Evolutionary conservation across 129 eudicot species (phyloP).

Genomic region (Silybum marianum): DNA sequence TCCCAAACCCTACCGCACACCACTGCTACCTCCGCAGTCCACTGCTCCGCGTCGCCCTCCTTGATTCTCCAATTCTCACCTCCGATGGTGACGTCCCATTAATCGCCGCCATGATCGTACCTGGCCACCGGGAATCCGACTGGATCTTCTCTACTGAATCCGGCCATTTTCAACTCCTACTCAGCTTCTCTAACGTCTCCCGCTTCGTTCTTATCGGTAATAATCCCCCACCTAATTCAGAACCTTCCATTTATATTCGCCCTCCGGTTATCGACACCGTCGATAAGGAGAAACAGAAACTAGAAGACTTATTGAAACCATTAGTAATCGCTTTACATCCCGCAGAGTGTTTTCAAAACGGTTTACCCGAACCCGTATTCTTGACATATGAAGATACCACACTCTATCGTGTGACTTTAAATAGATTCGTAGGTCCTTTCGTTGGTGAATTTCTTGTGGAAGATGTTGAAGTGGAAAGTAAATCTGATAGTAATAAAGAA

Average conservation of each 20-base stretch:
- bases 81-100: conserved; percentile 20
- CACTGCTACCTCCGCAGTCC: conserved; percentile 31
- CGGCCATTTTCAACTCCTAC: conserved; percentile 83
- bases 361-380: conserved; percentile 46
- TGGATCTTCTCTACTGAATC: conserved; percentile 78
- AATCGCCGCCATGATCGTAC: conserved; percentile 81
- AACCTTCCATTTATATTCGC: conserved; percentile 37
- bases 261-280: not conserved
- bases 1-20: conserved; percentile 40
- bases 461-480: conserved; percentile 59
- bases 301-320: conserved; percentile 34
- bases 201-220: conserved; percentile 76
- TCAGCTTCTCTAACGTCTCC: conserved; percentile 45
- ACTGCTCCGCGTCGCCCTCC: conserved; percentile 74
- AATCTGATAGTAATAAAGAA: conserved; percentile 31
- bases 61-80: conserved; percentile 60
- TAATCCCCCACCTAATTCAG: conserved; percentile 23
- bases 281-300: conserved; percentile 9
- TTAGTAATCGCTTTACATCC: conserved; percentile 69
- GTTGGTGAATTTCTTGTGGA: conserved; percentile 87
- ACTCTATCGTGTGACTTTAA: conserved; percentile 45
- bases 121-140: conserved; percentile 65
- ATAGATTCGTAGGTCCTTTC: conserved; percentile 46
- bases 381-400: conserved; percentile 68
- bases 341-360: conserved; percentile 36